Evolutionary conservation across 148 eudicot species (phyloP).

Genomic region (Limonium bicolor): DNA sequence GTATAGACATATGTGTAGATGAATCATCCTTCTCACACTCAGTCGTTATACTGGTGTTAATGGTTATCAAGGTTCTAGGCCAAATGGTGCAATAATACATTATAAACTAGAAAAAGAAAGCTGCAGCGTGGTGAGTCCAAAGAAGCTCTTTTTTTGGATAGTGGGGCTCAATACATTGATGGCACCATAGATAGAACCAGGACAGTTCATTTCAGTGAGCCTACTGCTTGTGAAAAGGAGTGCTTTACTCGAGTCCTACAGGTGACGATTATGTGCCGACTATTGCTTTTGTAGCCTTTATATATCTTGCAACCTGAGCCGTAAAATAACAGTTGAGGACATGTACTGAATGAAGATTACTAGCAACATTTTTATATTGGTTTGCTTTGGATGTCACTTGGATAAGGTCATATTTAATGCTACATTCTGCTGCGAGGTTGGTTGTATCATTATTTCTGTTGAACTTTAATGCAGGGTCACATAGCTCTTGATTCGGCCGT

Average conservation of each 20-base stretch:
- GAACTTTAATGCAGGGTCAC: slow-evolving; percentile 99
- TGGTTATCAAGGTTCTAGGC: slow-evolving; percentile 52
- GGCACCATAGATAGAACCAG: slow-evolving; percentile 97
- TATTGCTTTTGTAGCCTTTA: neutral
- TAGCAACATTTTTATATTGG: no score
- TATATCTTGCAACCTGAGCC: neutral
- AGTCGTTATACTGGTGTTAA: no score
- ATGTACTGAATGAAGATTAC: no score
- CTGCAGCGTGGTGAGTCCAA: slow-evolving; percentile 63
- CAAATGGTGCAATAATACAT: slow-evolving; percentile 97
- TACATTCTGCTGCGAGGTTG: no score
- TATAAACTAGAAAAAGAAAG: slow-evolving; percentile 76
- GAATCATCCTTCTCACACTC: no score
- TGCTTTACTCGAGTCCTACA: slow-evolving; percentile 92
- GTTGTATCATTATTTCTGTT: no score
- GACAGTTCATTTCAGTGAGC: slow-evolving; percentile 94
- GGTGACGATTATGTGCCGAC: slow-evolving; percentile 21
- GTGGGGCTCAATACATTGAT: slow-evolving; percentile 96
- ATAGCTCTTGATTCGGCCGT: slow-evolving; percentile 94
- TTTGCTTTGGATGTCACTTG: no score
- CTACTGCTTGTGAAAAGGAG: slow-evolving; percentile 71
- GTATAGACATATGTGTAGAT: no score
- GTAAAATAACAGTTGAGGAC: no score
- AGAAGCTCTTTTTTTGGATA: slow-evolving; percentile 74
- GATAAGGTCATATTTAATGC: no score